Percentiles rank a stretch among this genome's conserved stretches.
Evolutionary conservation across 129 eudicot genomes (phyloP).

Genomic region (Flaveria robusta): DNA sequence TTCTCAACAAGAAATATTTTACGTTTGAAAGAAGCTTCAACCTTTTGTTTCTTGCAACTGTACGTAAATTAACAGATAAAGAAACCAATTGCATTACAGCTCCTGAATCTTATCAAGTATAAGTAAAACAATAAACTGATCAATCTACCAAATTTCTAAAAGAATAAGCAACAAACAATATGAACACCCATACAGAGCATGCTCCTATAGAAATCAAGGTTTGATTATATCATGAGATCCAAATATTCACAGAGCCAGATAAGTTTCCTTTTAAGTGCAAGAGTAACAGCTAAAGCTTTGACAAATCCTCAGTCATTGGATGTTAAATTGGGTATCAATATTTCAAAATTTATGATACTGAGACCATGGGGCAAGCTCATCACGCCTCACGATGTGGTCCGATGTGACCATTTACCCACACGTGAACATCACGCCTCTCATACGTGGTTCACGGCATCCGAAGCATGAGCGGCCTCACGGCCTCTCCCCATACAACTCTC

Average conservation of each 20-base stretch:
- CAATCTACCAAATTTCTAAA: neutral
- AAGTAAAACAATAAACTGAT: neutral
- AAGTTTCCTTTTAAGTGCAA: too few relatives aligned
- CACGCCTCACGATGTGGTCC: too few relatives aligned
- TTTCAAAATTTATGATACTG: neutral
- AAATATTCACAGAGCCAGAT: neutral
- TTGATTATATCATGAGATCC: neutral
- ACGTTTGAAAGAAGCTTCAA: slow-evolving; percentile 25
- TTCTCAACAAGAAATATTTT: neutral
- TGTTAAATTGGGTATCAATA: neutral
- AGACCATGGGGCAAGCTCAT: too few relatives aligned
- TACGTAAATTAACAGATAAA: slow-evolving; percentile 21
- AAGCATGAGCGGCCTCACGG: too few relatives aligned
- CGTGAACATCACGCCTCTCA: too few relatives aligned
- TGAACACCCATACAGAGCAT: neutral
- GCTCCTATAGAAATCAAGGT: neutral
- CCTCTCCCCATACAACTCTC: too few relatives aligned
- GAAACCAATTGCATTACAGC: neutral
- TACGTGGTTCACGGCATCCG: too few relatives aligned
- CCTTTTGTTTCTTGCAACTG: neutral
- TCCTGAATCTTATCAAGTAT: neutral
- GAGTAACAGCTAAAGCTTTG: neutral
- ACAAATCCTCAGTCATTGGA: neutral
- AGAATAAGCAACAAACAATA: neutral
- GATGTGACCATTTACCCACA: too few relatives aligned